phyloP scores from a whole-genome alignment of 805 yeast species.

The Isabelozyma rhagii region DNA sequence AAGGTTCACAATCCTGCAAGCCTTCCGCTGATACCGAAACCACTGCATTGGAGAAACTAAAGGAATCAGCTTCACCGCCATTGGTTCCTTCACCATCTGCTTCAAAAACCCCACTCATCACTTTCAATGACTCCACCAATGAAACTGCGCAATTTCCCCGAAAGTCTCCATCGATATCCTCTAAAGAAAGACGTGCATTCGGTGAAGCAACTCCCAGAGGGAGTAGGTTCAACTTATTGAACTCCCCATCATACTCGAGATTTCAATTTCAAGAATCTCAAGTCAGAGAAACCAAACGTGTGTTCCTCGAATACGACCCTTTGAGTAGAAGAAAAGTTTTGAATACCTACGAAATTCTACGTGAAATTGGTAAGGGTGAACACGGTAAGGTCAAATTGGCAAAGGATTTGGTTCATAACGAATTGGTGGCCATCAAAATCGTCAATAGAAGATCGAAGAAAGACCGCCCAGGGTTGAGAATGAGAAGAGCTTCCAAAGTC shows the following conservation, averaged over 20 bases:
- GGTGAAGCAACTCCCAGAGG: background rate
- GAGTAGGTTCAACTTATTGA: background rate
- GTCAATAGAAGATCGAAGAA: conserved; percentile 63
- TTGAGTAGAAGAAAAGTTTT: conserved; percentile 73
- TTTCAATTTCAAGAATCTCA: background rate
- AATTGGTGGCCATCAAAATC: conserved; percentile 87
- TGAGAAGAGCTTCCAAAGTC: conserved; percentile 18
- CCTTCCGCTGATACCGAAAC: background rate
- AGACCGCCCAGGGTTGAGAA: conserved; percentile 18
- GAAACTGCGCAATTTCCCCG: background rate
- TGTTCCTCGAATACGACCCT: conserved; percentile 86
- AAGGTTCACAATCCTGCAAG: background rate
- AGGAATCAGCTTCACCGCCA: no score
- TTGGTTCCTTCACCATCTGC: no score
- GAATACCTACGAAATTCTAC: conserved; percentile 84
- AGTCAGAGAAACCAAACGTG: conserved; percentile 81
- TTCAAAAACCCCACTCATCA: background rate
- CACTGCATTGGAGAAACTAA: no score
- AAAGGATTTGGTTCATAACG: conserved; percentile 58
- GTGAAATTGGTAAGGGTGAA: conserved; percentile 92
- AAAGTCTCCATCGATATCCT: background rate
- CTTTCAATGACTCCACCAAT: background rate
- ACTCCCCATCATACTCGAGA: background rate
- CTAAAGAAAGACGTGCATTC: background rate
- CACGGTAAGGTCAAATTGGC: conserved; percentile 98